phyloP scores from a whole-genome alignment of 1,284 basidiomycete genomes.

The Trichosporon asahii region DNA sequence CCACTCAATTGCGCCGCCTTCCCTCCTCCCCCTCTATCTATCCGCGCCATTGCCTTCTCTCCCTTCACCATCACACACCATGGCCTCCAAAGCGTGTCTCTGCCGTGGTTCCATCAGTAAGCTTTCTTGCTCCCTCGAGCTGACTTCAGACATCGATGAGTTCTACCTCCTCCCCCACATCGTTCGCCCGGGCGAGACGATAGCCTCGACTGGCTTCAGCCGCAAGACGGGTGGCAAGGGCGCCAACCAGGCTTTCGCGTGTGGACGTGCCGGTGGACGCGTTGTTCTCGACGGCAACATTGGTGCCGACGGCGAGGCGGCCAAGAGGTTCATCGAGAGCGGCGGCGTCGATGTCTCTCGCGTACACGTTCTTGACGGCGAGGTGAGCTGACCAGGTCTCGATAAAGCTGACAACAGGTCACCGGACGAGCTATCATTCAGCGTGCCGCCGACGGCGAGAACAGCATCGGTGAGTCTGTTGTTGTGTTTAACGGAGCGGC shows the following conservation, averaged over 20 bases:
- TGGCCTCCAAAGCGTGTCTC: conserved; percentile 17
- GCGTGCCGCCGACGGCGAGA: conserved; percentile 51
- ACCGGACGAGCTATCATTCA: conserved; percentile 56
- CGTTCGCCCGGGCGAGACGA: conserved; percentile 54
- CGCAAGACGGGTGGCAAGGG: conserved; percentile 55
- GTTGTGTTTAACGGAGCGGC: not conserved
- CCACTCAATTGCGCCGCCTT: not conserved
- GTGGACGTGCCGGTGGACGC: conserved; percentile 47
- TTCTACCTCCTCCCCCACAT: conserved; percentile 54
- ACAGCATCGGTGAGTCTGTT: conserved; percentile 52
- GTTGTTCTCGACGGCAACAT: conserved; percentile 50
- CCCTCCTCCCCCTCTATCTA: not conserved
- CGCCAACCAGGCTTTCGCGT: conserved; percentile 55
- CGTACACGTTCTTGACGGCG: conserved; percentile 36
- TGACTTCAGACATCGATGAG: conserved; percentile 33
- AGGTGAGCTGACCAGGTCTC: conserved; percentile 25
- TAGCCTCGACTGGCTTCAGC: conserved; percentile 50
- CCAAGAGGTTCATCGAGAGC: conserved; percentile 29
- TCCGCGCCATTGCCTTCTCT: not conserved
- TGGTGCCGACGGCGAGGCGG: conserved; percentile 51
- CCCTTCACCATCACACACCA: not conserved
- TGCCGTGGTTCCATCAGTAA: conserved; percentile 20
- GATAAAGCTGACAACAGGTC: conserved; percentile 25
- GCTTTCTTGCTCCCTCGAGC: not conserved
- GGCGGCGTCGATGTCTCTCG: conserved; percentile 46